Conservation (phyloP, 176 grass and related monocot genomes). For the Oryza rufipogon region DNA sequence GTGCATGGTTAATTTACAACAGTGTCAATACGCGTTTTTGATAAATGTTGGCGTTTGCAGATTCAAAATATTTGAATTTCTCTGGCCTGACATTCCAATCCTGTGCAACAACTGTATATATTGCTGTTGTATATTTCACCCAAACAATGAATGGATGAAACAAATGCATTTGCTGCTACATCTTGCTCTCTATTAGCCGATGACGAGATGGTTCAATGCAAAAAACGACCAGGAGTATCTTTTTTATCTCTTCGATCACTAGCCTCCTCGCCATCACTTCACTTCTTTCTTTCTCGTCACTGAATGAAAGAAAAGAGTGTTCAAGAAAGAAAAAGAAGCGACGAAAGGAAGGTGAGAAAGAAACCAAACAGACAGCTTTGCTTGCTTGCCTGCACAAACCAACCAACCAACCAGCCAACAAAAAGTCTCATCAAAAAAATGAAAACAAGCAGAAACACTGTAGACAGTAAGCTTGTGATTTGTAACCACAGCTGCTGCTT, state of each 20-base stretch:
- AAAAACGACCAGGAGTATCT: background rate
- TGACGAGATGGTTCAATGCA: background rate
- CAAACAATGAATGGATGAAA: background rate
- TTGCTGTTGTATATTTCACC: background rate
- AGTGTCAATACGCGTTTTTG: background rate
- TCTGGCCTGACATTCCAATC: background rate
- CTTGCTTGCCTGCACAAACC: background rate
- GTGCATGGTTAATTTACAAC: background rate
- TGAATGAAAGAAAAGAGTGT: background rate
- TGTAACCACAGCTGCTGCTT: background rate
- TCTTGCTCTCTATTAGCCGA: background rate
- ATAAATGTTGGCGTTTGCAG: background rate
- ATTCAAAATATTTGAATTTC: constrained; percentile 5
- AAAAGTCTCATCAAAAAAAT: background rate
- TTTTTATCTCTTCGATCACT: background rate
- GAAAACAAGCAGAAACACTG: background rate
- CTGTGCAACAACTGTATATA: background rate
- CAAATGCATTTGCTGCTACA: background rate
- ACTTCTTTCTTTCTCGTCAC: background rate
- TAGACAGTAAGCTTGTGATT: constrained; percentile 7
- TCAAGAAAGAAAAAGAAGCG: background rate
- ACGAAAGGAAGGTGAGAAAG: background rate
- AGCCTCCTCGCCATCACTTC: background rate
- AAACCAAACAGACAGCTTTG: background rate
- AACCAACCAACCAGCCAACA: background rate